These are phyloP conservation scores for Gossypium mustelinum DNA, from an alignment of 345 rosid species.

Conservation along the genomic window DNA sequence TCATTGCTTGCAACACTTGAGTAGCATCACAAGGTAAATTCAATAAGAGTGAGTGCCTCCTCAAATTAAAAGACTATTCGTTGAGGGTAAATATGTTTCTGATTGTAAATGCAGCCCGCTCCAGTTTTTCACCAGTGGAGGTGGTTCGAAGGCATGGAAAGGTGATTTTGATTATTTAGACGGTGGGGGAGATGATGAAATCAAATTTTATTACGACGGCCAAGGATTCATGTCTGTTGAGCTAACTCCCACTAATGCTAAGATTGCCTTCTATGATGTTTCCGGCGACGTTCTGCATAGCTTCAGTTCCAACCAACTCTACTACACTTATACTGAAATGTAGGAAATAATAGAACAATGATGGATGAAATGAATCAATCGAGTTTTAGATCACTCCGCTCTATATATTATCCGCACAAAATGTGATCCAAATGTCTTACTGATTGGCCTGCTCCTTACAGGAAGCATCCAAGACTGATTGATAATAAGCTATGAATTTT, in stretches of 20 bases:
- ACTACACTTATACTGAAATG: background rate
- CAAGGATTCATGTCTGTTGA: conserved; percentile 70
- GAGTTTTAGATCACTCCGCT: background rate
- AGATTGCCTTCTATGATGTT: conserved; percentile 42
- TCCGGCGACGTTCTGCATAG: conserved; percentile 46
- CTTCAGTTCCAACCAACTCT: conserved; percentile 28
- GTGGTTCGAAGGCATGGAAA: conserved; percentile 88
- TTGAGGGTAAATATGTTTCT: background rate
- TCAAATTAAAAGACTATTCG: background rate
- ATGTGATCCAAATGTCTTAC: background rate
- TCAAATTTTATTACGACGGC: conserved; percentile 61
- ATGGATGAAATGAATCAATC: background rate
- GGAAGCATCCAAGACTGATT: no score
- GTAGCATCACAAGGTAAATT: conserved; percentile 15
- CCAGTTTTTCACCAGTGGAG: conserved; percentile 65
- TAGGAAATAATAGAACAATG: background rate
- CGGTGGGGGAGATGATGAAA: conserved; percentile 29
- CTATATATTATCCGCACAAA: background rate
- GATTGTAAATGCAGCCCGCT: conserved; percentile 32
- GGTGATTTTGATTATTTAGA: conserved; percentile 35
- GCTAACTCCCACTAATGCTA: conserved; percentile 27
- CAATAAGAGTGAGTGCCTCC: background rate
- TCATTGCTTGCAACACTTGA: conserved; percentile 56
- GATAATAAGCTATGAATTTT: no score
- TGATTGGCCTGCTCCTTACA: background rate